phyloP scores from a whole-genome alignment of 495 filamentous ascomycete species.

The Daldinia vernicosa region DNA sequence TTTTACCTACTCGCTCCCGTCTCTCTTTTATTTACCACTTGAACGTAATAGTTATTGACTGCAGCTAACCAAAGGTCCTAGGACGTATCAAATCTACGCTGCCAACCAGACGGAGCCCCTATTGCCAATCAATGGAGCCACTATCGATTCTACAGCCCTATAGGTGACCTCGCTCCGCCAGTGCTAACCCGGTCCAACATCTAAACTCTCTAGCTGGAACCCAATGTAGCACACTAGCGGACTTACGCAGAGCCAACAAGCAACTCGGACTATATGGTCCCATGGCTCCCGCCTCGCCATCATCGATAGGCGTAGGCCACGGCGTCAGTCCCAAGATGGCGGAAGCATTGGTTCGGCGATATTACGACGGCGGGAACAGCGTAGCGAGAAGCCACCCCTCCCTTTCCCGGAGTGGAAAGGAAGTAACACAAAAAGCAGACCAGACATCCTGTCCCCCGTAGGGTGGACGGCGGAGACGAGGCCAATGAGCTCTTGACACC shows the following conservation, averaged over 20 bases:
- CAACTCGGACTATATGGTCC: background rate
- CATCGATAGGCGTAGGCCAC: background rate
- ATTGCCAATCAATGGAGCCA: background rate
- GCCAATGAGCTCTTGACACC: constrained; percentile 24
- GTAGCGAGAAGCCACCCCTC: background rate
- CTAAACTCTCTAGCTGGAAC: background rate
- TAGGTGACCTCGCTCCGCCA: background rate
- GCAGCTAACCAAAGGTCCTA: background rate
- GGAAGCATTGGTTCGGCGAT: background rate
- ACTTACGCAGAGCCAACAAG: background rate
- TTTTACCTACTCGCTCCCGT: background rate
- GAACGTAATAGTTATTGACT: background rate
- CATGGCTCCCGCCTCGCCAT: background rate
- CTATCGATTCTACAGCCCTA: background rate
- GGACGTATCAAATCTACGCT: background rate
- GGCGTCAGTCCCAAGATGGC: background rate
- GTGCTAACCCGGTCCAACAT: background rate
- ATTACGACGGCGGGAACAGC: background rate
- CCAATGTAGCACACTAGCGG: background rate
- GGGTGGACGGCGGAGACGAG: constrained; percentile 2
- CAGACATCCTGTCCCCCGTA: constrained; percentile 2
- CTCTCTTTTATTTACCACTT: background rate
- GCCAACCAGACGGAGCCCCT: background rate
- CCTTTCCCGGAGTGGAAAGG: background rate
- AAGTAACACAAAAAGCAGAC: background rate